Conservation (phyloP, 495 filamentous ascomycete species). For the Tetracladium setigerum region DNA sequence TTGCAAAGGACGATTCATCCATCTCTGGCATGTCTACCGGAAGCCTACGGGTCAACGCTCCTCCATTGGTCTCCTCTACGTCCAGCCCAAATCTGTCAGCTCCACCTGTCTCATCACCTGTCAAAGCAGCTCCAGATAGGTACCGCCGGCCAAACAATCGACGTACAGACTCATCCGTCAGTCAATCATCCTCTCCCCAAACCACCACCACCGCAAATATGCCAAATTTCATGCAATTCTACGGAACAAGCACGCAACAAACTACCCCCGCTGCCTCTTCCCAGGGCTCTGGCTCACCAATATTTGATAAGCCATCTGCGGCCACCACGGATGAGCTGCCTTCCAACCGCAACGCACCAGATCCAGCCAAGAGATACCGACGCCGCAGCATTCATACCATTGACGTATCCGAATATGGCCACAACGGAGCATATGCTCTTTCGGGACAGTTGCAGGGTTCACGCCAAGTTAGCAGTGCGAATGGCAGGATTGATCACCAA, state of each 20-base stretch:
- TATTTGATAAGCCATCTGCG: slow-evolving; percentile 8
- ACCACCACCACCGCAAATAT: slow-evolving; percentile 7
- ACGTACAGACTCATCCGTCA: slow-evolving; percentile 29
- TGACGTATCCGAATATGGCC: slow-evolving; percentile 50
- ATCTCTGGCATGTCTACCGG: slow-evolving; percentile 24
- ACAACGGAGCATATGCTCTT: slow-evolving; percentile 13
- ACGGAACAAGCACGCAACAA: slow-evolving; percentile 7
- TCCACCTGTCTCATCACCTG: slow-evolving; percentile 20
- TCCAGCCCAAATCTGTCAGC: slow-evolving; percentile 21
- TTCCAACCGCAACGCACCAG: slow-evolving; percentile 40
- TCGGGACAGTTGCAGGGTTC: slow-evolving; percentile 21
- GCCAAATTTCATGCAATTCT: slow-evolving; percentile 23
- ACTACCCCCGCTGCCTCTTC: background rate
- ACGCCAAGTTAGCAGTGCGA: slow-evolving; percentile 21
- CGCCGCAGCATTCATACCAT: slow-evolving; percentile 78
- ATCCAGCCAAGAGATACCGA: slow-evolving; percentile 68
- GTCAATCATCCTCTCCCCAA: slow-evolving; percentile 25
- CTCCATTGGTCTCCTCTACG: slow-evolving; percentile 6
- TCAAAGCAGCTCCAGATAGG: slow-evolving; percentile 42
- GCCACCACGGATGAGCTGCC: slow-evolving; percentile 41
- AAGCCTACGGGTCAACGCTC: too few species aligned
- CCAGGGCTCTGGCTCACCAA: slow-evolving; percentile 13
- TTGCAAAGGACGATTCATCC: slow-evolving; percentile 26
- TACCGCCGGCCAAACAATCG: slow-evolving; percentile 43
- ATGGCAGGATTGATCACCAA: slow-evolving; percentile 22